Percentiles rank a stretch among this genome's conserved stretches.
These are phyloP conservation scores for Lipomyces orientalis DNA, from an alignment of 805 yeast species.

Conservation along the genomic window DNA sequence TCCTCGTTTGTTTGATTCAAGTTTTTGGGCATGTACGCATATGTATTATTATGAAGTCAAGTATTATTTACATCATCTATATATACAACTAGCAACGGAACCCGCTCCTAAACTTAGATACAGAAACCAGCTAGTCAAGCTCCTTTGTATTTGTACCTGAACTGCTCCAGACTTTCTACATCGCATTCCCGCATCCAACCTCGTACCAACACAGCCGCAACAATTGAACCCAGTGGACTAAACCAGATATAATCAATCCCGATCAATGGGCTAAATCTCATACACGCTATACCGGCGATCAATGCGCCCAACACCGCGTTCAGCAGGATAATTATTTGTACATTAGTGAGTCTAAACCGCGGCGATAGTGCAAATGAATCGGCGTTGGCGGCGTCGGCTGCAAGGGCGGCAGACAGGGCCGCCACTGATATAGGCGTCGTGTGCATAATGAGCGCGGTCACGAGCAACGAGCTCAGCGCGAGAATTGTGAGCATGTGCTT, in stretches of 20 bases:
- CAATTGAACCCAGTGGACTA: slow-evolving; percentile 23
- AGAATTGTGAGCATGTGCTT: slow-evolving; percentile 15
- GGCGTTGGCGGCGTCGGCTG: slow-evolving; percentile 10
- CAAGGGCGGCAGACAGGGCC: slow-evolving; percentile 11
- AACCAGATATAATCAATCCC: slow-evolving; percentile 35
- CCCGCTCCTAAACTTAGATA: not conserved
- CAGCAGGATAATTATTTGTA: slow-evolving; percentile 15
- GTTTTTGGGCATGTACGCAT: slow-evolving; percentile 10
- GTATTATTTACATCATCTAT: not conserved
- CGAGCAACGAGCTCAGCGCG: slow-evolving; percentile 26
- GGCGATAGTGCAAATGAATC: not conserved
- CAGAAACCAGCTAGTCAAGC: slow-evolving; percentile 15
- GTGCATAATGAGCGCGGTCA: slow-evolving; percentile 25
- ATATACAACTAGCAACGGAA: not conserved
- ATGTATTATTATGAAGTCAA: slow-evolving; percentile 1
- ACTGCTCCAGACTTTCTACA: slow-evolving; percentile 29
- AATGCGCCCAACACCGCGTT: slow-evolving; percentile 15
- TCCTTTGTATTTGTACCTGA: slow-evolving; percentile 36
- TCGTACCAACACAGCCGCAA: slow-evolving; percentile 20
- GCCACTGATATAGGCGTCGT: slow-evolving; percentile 25
- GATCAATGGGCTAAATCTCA: slow-evolving; percentile 23
- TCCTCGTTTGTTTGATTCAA: slow-evolving; percentile 5
- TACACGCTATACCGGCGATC: slow-evolving; percentile 24
- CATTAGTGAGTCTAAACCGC: not conserved
- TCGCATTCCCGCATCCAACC: slow-evolving; percentile 37